Percentiles rank a stretch among this genome's conserved stretches.
phyloP scores from a whole-genome alignment of 352 stramenopile species.

The Pythium plurisporium region DNA sequence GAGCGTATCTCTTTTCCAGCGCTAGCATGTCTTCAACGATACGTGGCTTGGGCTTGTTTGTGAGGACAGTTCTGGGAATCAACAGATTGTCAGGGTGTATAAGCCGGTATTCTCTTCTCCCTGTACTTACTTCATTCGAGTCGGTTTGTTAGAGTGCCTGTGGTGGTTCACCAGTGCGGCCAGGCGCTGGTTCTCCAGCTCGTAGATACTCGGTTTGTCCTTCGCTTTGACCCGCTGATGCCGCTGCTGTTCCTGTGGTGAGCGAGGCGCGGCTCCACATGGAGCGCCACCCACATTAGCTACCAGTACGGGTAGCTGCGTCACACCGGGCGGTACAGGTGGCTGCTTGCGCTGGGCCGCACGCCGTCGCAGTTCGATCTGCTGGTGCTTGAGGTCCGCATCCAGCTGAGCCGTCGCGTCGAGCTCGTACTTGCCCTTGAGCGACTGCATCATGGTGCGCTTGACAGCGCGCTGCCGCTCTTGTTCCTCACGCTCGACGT shows the following conservation, averaged over 20 bases:
- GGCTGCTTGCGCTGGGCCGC: neutral
- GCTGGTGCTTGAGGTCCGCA: conserved; percentile 44
- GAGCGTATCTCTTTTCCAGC: conserved; percentile 48
- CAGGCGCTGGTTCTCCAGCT: conserved; percentile 60
- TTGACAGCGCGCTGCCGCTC: conserved; percentile 22
- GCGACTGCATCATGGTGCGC: conserved; percentile 14
- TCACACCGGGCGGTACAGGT: neutral
- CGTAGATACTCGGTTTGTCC: conserved; percentile 39
- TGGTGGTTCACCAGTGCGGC: conserved; percentile 14
- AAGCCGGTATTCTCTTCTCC: neutral
- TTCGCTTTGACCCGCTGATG: neutral
- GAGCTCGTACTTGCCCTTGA: conserved; percentile 51
- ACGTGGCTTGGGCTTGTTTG: conserved; percentile 39
- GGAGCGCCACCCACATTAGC: neutral
- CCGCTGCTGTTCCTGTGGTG: conserved; percentile 31
- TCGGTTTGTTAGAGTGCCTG: conserved; percentile 15
- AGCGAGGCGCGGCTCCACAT: neutral
- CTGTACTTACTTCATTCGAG: conserved; percentile 25
- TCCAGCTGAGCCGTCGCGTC: conserved; percentile 40
- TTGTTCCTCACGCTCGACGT: conserved; percentile 49
- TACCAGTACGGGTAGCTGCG: conserved; percentile 5
- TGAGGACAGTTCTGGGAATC: conserved; percentile 4
- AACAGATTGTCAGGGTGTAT: neutral
- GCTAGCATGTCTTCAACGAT: conserved; percentile 74
- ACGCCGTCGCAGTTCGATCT: conserved; percentile 24